Percentiles rank a stretch among this genome's conserved stretches.
Evolutionary conservation across 352 stramenopile genomes (phyloP).

Genomic region (Halophytophthora polymorphica): DNA sequence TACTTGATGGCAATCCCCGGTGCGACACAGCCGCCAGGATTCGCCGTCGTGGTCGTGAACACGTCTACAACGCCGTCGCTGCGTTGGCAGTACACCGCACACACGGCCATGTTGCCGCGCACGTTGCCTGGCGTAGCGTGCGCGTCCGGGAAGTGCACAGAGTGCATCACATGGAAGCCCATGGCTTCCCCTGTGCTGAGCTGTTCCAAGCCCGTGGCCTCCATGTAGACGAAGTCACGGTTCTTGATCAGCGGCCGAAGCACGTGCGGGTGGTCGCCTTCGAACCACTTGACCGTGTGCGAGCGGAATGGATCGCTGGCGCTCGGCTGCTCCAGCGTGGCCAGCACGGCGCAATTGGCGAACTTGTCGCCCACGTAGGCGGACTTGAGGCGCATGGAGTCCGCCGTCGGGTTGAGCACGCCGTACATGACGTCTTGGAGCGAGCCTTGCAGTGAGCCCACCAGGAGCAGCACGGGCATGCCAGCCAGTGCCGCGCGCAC

Average conservation of each 20-base stretch:
- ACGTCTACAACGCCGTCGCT: conserved; percentile 48
- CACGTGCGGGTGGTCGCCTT: conserved; percentile 21
- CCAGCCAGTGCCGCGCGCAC: background rate
- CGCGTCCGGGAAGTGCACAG: conserved; percentile 50
- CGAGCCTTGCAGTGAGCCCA: conserved; percentile 25
- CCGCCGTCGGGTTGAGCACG: conserved; percentile 27
- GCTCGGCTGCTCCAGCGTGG: conserved; percentile 31
- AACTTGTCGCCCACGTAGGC: conserved; percentile 35
- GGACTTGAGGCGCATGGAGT: conserved; percentile 40
- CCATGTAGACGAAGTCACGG: conserved; percentile 36
- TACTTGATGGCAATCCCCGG: conserved; percentile 48
- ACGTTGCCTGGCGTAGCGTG: conserved; percentile 30
- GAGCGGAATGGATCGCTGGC: conserved; percentile 40
- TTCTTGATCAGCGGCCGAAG: conserved; percentile 30
- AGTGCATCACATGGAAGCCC: conserved; percentile 67
- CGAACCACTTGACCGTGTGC: conserved; percentile 47
- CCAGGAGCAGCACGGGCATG: conserved; percentile 17
- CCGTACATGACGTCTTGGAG: conserved; percentile 45
- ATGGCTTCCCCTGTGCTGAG: conserved; percentile 41
- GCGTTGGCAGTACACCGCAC: conserved; percentile 47
- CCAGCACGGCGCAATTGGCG: conserved; percentile 33
- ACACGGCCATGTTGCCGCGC: conserved; percentile 54
- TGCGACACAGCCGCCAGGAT: conserved; percentile 42
- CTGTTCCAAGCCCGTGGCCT: conserved; percentile 34
- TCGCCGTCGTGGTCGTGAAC: conserved; percentile 34